phyloP scores from a whole-genome alignment of 1,139 yeast genomes.

The Scheffersomyces stambukii region DNA sequence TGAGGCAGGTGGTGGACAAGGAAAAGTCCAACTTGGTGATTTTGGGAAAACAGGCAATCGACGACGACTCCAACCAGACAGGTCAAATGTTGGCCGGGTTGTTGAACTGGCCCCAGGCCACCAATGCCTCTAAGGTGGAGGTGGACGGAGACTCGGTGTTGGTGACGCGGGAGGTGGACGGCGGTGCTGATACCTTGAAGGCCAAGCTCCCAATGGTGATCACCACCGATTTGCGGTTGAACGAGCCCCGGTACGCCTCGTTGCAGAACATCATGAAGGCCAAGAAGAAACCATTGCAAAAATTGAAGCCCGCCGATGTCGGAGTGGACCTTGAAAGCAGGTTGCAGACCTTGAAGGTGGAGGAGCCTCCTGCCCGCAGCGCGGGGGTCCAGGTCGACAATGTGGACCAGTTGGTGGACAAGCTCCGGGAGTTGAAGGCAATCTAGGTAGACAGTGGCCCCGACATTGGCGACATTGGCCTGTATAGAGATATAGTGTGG shows the following conservation, averaged over 20 bases:
- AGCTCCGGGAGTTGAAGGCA: slow-evolving; percentile 69
- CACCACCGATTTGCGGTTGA: slow-evolving; percentile 89
- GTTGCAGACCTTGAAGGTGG: slow-evolving; percentile 66
- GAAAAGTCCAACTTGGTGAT: slow-evolving; percentile 74
- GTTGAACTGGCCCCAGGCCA: slow-evolving; percentile 96
- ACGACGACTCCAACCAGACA: slow-evolving; percentile 93
- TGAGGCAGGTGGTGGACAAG: slow-evolving; percentile 68
- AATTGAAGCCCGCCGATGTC: slow-evolving; percentile 64
- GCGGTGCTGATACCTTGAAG: slow-evolving; percentile 81
- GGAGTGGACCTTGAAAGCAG: slow-evolving; percentile 63
- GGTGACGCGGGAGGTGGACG: slow-evolving; percentile 91
- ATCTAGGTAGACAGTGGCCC: too few species aligned
- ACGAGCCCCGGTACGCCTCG: slow-evolving; percentile 91
- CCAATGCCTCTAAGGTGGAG: slow-evolving; percentile 87
- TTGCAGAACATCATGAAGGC: slow-evolving; percentile 98
- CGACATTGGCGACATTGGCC: too few species aligned
- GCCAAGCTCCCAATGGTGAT: slow-evolving; percentile 81
- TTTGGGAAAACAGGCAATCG: slow-evolving; percentile 94
- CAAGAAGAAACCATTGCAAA: slow-evolving; percentile 87
- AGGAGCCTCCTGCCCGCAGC: slow-evolving; percentile 79
- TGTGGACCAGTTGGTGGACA: slow-evolving; percentile 78
- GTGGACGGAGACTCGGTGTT: slow-evolving; percentile 53
- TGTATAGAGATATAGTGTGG: too few species aligned
- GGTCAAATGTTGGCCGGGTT: slow-evolving; percentile 97
- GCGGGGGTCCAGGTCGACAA: slow-evolving; percentile 77